Evolutionary conservation across 192 early-diverging fungal species (phyloP), one percentile per base, ranked within the genome.

Genomic region (Coemansia sp.): DNA sequence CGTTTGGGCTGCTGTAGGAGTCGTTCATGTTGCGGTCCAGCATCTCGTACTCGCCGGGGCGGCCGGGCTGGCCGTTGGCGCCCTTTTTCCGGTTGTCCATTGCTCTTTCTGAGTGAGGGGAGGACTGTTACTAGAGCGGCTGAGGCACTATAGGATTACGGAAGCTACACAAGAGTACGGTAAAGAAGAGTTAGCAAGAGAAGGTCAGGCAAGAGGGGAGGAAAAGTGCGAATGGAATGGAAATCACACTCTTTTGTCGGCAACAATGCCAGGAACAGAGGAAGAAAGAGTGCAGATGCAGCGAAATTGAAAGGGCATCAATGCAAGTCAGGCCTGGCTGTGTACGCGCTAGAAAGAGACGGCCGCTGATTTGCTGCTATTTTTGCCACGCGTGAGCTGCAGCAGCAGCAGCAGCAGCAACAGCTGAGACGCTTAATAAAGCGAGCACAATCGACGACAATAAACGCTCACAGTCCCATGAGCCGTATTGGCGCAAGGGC

Each of bases 31-130:
- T 73, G 64, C 65, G 69, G 72, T 80, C 77, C 41, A 80, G 77
- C 77, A 80, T 74, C 59, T 80, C 77, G 65, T 80, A 80, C 69
- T 74, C 73, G 65, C 77, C 77, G 9, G 67, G 60, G 33, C 67
- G 65, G 20, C 57, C 42, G 15, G 63, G 43, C 40, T 57, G 32
- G 49, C 57, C 43, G 17, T 49, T 20, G 53, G n/a, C 40, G 64
- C 36, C 61, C 59, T 61, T 74, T 53, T 67, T 71, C 41, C 66
- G 40, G 68, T 73, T 70, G 55, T 71, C 73, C 72, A 74, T 75
- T 45, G 42, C 56, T 49, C 38, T 35, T 29, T 38, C 49, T 43
- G 34, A 8, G 8, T 22, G 49, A 20, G 22, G 48, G 43, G 10
- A n/a, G 34, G 56, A 36, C 38, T 40, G 38, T 8, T 11, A 40